Evolutionary conservation across 306 rosid genomes (phyloP).

Genomic region (Begonia loranthoides): DNA sequence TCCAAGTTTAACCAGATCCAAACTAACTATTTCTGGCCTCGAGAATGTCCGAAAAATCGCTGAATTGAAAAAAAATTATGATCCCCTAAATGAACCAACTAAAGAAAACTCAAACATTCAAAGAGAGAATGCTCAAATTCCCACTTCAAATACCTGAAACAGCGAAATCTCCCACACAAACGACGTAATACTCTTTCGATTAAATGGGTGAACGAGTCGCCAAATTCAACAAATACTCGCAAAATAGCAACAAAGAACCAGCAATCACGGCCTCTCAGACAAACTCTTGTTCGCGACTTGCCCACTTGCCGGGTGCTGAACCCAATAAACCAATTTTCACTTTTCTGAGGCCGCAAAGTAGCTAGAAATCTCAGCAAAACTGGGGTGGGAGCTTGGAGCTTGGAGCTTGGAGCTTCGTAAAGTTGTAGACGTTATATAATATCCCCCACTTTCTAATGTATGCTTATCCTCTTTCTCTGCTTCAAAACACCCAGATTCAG

Average conservation of each 20-base stretch:
- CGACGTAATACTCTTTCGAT: not conserved
- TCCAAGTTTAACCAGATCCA: not conserved
- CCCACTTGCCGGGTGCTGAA: too few relatives aligned
- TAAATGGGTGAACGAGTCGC: not conserved
- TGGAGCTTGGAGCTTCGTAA: too few relatives aligned
- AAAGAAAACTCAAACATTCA: not conserved
- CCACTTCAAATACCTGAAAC: not conserved
- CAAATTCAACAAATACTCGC: not conserved
- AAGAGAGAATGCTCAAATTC: not conserved
- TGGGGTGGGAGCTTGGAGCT: too few relatives aligned
- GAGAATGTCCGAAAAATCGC: not conserved
- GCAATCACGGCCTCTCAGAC: too few relatives aligned
- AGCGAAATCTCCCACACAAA: not conserved
- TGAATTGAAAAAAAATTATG: not conserved
- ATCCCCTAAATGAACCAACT: not conserved
- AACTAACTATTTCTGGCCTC: not conserved
- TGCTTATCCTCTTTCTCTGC: not conserved
- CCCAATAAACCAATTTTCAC: too few relatives aligned
- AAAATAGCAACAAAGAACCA: not conserved
- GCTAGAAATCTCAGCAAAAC: not conserved
- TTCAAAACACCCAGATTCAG: not conserved
- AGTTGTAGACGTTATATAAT: too few relatives aligned
- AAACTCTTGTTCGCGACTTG: too few relatives aligned
- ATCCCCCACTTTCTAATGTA: too few relatives aligned
- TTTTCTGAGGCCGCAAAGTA: not conserved